Evolutionary conservation across 2,329 filamentous ascomycete genomes (phyloP), one percentile per base, ranked within the genome.

Genomic region (Monilinia fructicola): DNA sequence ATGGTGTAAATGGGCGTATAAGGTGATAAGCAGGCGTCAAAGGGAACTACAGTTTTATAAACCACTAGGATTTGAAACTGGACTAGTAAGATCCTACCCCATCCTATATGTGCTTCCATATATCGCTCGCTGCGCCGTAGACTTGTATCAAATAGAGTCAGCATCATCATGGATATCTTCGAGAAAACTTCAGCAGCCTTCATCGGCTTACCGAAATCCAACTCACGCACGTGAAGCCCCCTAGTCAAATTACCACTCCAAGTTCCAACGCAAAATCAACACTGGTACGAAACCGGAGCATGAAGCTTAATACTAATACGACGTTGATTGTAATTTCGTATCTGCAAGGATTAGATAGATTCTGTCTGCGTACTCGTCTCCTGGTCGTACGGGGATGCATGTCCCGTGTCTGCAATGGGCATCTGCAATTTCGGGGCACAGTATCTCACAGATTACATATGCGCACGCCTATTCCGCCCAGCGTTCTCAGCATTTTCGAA

Each of bases 381-480:
- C 50, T 44, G 9, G 44, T 60, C 58, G 26, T 28, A 31, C 18
- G 54, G 54, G 54, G 21, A 38, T 56, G 26, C 54, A 26, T 58
- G 14, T 60, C 31, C 58, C 58, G 58, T 60, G 58, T 60, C 56
- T 50, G 58, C 58, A 40, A 26, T 38, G 31, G 31, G 7, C 31
- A 44, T 60, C 58, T 50, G 58, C 31, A 50, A 60, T 60, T n/a
- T 60, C 58, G 58, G 58, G 58, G n/a, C 58, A 50, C 44, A 60
- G 58, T 40, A 11, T 50, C 44, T 2, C 28, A 38, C 46, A 21
- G 56, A 60, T 50, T 35, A 48, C 42, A 60, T 46, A 48, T 48
- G 56, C 56, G 46, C 42, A 38, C 56, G 26, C 56, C 42, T 48
- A 14, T 31, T 28, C 12, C 35, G 12, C 28, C 42, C 35, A 28